phyloP scores from a whole-genome alignment of 2,329 filamentous ascomycete species.

The Fusarium keratoplasticum region DNA sequence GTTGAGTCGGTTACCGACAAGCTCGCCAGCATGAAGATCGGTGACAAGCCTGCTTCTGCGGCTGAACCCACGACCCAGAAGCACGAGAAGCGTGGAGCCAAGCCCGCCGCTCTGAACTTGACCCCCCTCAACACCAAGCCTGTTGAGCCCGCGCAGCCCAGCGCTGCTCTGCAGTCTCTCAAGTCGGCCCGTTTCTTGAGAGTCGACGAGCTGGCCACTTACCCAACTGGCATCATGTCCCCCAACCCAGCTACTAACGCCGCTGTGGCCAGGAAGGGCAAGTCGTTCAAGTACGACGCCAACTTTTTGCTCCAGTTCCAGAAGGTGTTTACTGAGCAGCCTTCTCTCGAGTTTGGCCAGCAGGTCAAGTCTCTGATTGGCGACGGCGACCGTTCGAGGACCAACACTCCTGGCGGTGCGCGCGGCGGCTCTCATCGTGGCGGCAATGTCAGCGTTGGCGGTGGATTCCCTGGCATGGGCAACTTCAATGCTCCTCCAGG shows the following conservation, averaged over 20 bases:
- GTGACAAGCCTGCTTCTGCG: conserved; percentile 56
- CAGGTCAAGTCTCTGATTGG: conserved; percentile 90
- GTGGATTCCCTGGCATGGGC: conserved; percentile 74
- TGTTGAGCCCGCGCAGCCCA: conserved; percentile 91
- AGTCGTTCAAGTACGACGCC: conserved; percentile 93
- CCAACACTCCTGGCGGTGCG: conserved; percentile 32
- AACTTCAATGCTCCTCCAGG: conserved; percentile 66
- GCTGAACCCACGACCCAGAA: conserved; percentile 62
- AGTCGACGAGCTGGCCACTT: conserved; percentile 81
- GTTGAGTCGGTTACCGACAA: conserved; percentile 59
- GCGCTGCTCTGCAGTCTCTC: conserved; percentile 90
- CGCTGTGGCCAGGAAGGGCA: conserved; percentile 81
- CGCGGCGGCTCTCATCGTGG: conserved; percentile 24
- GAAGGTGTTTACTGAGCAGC: conserved; percentile 95
- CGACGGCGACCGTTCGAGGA: conserved; percentile 69
- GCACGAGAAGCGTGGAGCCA: conserved; percentile 72
- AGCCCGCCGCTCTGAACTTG: conserved; percentile 90
- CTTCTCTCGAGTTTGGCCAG: conserved; percentile 90
- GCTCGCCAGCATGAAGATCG: conserved; percentile 63
- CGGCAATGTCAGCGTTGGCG: conserved; percentile 52
- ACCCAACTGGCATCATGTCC: conserved; percentile 85
- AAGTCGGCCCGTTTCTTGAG: conserved; percentile 91
- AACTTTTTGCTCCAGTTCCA: conserved; percentile 97
- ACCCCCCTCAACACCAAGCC: conserved; percentile 83
- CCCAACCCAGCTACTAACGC: conserved; percentile 92